phyloP scores from a whole-genome alignment of 2,329 filamentous ascomycete genomes.

The Trichoderma citrinoviride region DNA sequence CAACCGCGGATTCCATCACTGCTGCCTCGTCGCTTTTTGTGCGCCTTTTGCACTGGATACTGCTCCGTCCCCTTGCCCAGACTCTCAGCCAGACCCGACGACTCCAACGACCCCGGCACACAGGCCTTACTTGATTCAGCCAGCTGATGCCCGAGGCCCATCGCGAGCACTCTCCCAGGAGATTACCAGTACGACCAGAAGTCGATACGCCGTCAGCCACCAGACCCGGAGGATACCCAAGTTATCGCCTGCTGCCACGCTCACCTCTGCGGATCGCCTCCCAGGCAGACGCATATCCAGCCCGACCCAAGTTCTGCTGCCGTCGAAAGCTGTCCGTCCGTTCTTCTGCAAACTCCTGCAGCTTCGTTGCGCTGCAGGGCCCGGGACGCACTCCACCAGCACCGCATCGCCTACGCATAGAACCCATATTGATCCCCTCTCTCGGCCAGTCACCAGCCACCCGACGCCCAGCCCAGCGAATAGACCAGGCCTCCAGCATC shows the following conservation, averaged over 20 bases:
- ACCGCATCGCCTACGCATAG: slow-evolving; percentile 3
- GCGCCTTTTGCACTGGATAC: background rate
- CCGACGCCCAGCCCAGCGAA: slow-evolving; percentile 1
- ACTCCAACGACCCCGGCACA: slow-evolving; percentile 9
- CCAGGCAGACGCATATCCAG: background rate
- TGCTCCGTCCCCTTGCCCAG: background rate
- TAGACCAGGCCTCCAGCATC: slow-evolving; percentile 14
- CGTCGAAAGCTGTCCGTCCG: background rate
- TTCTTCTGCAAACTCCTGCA: slow-evolving; percentile 20
- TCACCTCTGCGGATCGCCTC: background rate
- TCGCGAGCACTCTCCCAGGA: slow-evolving; percentile 13
- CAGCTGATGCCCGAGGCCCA: slow-evolving; percentile 17
- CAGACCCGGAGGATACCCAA: background rate
- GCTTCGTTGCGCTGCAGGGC: slow-evolving; percentile 19
- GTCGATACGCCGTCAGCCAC: background rate
- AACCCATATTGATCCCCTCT: background rate
- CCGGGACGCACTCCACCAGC: slow-evolving; percentile 9
- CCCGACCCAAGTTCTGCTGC: background rate
- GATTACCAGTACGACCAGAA: background rate
- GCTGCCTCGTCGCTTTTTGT: background rate
- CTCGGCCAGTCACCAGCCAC: slow-evolving; percentile 9
- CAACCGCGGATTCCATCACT: background rate
- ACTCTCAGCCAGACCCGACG: background rate
- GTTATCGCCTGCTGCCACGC: background rate
- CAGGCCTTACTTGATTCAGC: slow-evolving; percentile 20